These are phyloP conservation scores for Penicillium maclennaniae DNA, from an alignment of 495 filamentous ascomycete species.

Conservation along the genomic window DNA sequence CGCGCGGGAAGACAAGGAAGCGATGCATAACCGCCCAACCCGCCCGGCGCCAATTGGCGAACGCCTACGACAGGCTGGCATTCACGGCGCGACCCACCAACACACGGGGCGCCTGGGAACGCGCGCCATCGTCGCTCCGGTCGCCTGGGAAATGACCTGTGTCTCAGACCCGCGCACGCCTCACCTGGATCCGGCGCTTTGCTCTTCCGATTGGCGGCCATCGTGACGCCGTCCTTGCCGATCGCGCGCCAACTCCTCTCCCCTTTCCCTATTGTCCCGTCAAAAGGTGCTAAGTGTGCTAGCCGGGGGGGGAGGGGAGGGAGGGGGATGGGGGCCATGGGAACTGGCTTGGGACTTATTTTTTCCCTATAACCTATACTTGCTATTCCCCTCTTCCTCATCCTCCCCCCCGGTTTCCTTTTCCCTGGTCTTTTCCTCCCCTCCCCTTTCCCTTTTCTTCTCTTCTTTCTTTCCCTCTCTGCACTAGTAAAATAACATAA, in stretches of 20 bases:
- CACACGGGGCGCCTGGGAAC: constrained; percentile 20
- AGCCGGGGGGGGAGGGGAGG: not conserved
- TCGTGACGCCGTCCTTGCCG: constrained; percentile 36
- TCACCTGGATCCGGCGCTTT: constrained; percentile 18
- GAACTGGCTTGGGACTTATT: not conserved
- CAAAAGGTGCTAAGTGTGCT: not conserved
- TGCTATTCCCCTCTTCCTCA: constrained; percentile 6
- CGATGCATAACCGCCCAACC: constrained; percentile 28
- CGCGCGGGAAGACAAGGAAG: constrained; percentile 14
- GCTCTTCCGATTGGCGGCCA: constrained; percentile 27
- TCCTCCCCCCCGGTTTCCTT: constrained; percentile 9
- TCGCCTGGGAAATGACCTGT: constrained; percentile 20
- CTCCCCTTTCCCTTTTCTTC: constrained; percentile 3
- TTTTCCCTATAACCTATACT: constrained; percentile 5
- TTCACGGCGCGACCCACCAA: constrained; percentile 8
- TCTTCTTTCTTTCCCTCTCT: constrained; percentile 10
- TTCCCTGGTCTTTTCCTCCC: constrained; percentile 10
- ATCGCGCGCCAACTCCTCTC: constrained; percentile 42
- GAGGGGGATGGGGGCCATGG: not conserved
- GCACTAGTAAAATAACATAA: not conserved
- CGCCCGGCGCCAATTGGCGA: constrained; percentile 16
- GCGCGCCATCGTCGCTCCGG: constrained; percentile 28
- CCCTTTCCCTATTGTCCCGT: constrained; percentile 14
- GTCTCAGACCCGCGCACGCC: constrained; percentile 27
- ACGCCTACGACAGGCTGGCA: not conserved